Conservation (phyloP, 306 rosid genomes). For the Quercus engelmannii region DNA sequence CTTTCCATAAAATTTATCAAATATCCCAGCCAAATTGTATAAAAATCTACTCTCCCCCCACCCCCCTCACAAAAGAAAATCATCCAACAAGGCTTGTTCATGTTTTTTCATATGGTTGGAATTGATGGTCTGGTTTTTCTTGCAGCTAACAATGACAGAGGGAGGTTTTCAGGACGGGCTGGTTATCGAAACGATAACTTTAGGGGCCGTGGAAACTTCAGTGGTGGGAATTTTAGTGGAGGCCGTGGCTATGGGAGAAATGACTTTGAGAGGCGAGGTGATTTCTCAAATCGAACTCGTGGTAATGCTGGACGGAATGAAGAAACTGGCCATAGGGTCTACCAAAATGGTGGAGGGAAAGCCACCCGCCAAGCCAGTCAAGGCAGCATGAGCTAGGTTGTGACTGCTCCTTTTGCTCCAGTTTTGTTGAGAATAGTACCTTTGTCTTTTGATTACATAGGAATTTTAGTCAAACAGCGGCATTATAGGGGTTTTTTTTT, state of each 20-base stretch:
- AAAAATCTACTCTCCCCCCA: no score
- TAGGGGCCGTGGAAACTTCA: constrained; percentile 57
- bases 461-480: constrained; percentile 28
- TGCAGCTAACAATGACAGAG: constrained; percentile 70
- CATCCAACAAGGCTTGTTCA: not conserved
- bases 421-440: constrained; percentile 16
- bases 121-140: not conserved
- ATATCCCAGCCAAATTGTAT: no score
- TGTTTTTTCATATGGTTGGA: not conserved
- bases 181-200: constrained; percentile 60
- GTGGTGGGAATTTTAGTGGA: constrained; percentile 35
- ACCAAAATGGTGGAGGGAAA: constrained; percentile 48
- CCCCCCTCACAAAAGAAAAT: no score
- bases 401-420: constrained; percentile 1
- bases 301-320: constrained; percentile 35
- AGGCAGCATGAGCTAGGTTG: constrained; percentile 26
- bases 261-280: constrained; percentile 56
- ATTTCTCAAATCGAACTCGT: constrained; percentile 46
- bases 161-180: constrained; percentile 54
- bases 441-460: not conserved
- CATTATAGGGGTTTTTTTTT: not conserved
- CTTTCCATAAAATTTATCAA: not conserved
- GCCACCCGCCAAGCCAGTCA: constrained; percentile 40
- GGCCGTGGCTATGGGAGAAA: constrained; percentile 46
- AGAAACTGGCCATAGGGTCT: constrained; percentile 35